Evolutionary conservation across 352 stramenopile genomes (phyloP), one percentile per base, ranked within the genome.

Genomic region (Globisporangium nagaii): DNA sequence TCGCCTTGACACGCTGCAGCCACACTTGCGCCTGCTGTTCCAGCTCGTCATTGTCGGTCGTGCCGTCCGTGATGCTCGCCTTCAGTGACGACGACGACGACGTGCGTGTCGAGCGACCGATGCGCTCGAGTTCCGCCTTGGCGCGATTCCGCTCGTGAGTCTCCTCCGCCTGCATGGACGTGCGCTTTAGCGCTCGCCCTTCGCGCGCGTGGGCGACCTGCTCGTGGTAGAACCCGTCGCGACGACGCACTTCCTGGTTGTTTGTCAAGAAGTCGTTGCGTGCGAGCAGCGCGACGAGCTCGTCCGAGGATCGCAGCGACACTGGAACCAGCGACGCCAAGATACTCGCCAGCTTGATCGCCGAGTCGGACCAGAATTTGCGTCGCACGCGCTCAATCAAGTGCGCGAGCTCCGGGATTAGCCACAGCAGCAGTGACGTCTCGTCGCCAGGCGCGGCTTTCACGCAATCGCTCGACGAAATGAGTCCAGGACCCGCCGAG

Each of bases 221-320:
- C 51, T 93, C 83, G 53, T 91, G 83, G 58, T 90, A 93, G 47
- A 93, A 93, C 4, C 75, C 68, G 54, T 93, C 83, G 8, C 83
- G 80, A 15, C 83, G 79, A 19, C 68, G 70, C 9, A 93, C 80
- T 63, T 93, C 83, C 44, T 79, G 75, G 42, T 90, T 88, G 42
- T 86, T 93, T 4, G 65, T 65, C 4, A 42, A 44, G 49, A 93
- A 93, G 32, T 93, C 83, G 44, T 65, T 70, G 2, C 71, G 66
- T 30, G 61, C 66, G 28, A 93, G 75, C 28, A 91, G 25, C 1
- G 66, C 58, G 2, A 53, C 63, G 34, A 93, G 56, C 49, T 90
- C 72, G 45, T 89, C 80, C 4, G 77, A 88, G 24, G 83, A 91
- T 39, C 71, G 75, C 15, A 93, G 58, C 28, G 79, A 73, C 7